Conservation (phyloP, 805 yeast genomes). For the Saccharomyces kudriavzevii region DNA sequence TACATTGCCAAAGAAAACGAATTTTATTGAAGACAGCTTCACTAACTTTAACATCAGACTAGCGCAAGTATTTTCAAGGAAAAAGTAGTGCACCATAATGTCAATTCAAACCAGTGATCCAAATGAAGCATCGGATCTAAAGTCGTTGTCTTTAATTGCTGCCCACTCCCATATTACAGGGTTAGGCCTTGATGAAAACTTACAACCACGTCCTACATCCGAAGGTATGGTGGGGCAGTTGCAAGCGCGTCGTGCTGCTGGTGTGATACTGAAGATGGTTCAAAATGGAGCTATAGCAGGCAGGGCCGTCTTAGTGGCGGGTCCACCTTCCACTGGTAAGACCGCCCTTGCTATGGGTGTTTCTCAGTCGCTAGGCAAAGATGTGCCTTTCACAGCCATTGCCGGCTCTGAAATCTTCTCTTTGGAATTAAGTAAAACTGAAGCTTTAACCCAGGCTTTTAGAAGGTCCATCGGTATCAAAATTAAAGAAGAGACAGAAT, state of each 20-base stretch:
- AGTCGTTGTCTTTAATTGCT: slow-evolving; percentile 74
- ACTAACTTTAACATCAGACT: not conserved
- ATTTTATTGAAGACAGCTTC: not conserved
- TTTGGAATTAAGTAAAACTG: slow-evolving; percentile 88
- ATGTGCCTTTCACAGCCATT: slow-evolving; percentile 89
- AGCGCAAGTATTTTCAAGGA: not conserved
- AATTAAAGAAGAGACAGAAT: slow-evolving; percentile 93
- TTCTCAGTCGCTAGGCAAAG: slow-evolving; percentile 56
- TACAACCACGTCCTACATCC: slow-evolving; percentile 69
- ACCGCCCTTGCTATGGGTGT: slow-evolving; percentile 97
- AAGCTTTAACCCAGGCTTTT: slow-evolving; percentile 92
- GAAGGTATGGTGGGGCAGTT: slow-evolving; percentile 98
- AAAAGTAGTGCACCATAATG: slow-evolving; percentile 13
- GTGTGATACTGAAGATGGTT: slow-evolving; percentile 85
- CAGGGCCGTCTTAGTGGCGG: slow-evolving; percentile 89
- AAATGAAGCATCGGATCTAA: slow-evolving; percentile 35
- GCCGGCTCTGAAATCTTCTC: slow-evolving; percentile 93
- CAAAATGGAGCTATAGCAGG: slow-evolving; percentile 95
- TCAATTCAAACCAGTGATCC: slow-evolving; percentile 36
- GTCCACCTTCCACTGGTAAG: slow-evolving; percentile 98
- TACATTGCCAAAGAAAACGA: not conserved
- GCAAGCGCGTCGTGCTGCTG: slow-evolving; percentile 94
- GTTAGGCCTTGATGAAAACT: slow-evolving; percentile 86
- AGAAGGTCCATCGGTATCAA: slow-evolving; percentile 91
- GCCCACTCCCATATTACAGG: slow-evolving; percentile 99